Conservation (phyloP, 768 basidiomycete genomes). For the Harrya chromipes region DNA sequence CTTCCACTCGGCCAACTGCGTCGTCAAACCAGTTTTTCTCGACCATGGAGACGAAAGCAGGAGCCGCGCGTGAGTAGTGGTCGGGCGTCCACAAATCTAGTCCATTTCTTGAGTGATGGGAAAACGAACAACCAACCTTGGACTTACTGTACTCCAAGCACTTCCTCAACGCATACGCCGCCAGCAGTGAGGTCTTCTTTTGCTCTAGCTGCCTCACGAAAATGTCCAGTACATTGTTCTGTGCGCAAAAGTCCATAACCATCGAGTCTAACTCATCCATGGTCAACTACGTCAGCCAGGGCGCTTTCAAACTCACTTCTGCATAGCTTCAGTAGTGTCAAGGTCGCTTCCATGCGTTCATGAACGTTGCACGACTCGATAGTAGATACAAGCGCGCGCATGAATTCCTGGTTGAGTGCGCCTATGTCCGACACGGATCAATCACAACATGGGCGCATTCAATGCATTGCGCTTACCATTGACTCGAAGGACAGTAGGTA, state of each 20-base stretch:
- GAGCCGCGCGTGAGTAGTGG: background rate
- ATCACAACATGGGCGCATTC: background rate
- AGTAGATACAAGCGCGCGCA: background rate
- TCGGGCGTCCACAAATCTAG: background rate
- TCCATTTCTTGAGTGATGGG: background rate
- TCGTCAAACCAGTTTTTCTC: conserved; percentile 14
- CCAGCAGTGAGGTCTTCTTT: conserved; percentile 3
- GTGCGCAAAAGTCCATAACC: background rate
- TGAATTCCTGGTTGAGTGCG: background rate
- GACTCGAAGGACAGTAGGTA: background rate
- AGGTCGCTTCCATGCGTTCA: conserved; percentile 3
- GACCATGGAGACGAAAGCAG: background rate
- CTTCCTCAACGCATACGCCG: conserved; percentile 5
- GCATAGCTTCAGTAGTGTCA: conserved; percentile 11
- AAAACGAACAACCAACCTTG: background rate
- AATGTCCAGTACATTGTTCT: background rate
- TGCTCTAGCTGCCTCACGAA: background rate
- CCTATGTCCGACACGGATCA: background rate
- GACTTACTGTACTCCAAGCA: conserved; percentile 1
- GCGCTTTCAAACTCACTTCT: background rate
- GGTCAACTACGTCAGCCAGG: background rate
- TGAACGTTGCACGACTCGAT: background rate
- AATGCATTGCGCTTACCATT: background rate
- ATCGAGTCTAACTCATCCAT: background rate
- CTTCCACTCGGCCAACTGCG: conserved; percentile 9